phyloP scores from a whole-genome alignment of 805 yeast species.

The Cyberlindnera lachancei region DNA sequence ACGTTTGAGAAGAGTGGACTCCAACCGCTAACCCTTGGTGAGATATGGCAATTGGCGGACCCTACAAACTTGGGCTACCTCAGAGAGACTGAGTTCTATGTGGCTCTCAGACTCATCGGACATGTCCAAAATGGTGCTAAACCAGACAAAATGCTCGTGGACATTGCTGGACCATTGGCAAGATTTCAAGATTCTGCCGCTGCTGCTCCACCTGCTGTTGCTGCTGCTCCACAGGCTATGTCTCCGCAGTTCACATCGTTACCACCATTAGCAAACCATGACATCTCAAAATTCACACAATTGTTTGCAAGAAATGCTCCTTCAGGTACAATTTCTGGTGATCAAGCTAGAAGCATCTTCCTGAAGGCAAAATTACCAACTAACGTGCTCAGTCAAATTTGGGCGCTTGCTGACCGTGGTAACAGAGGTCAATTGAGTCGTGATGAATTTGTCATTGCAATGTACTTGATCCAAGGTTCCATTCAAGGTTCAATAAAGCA shows the following conservation, averaged over 20 bases:
- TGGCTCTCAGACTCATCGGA: conserved; percentile 85
- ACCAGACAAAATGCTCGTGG: conserved; percentile 47
- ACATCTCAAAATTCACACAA: conserved; percentile 56
- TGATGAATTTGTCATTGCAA: conserved; percentile 81
- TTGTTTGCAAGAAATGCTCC: conserved; percentile 67
- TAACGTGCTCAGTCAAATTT: conserved; percentile 70
- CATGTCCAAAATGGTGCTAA: conserved; percentile 71
- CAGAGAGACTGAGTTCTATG: conserved; percentile 70
- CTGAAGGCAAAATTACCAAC: conserved; percentile 83
- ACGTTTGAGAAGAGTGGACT: conserved; percentile 82
- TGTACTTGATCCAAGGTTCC: conserved; percentile 87
- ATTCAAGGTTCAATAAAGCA: conserved; percentile 57
- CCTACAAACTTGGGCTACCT: conserved; percentile 79
- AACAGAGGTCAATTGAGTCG: conserved; percentile 66
- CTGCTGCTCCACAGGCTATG: conserved; percentile 9
- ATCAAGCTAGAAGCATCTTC: conserved; percentile 78
- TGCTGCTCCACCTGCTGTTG: not conserved
- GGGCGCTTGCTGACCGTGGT: conserved; percentile 79
- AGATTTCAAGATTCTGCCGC: conserved; percentile 33
- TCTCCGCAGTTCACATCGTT: conserved; percentile 29
- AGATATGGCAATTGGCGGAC: conserved; percentile 94
- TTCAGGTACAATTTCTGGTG: conserved; percentile 56
- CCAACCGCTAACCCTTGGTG: conserved; percentile 71
- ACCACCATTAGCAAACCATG: conserved; percentile 49
- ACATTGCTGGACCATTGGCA: conserved; percentile 57